Evolutionary conservation across 2,329 filamentous ascomycete species (phyloP).

Genomic region (Salinomyces thailandicus): DNA sequence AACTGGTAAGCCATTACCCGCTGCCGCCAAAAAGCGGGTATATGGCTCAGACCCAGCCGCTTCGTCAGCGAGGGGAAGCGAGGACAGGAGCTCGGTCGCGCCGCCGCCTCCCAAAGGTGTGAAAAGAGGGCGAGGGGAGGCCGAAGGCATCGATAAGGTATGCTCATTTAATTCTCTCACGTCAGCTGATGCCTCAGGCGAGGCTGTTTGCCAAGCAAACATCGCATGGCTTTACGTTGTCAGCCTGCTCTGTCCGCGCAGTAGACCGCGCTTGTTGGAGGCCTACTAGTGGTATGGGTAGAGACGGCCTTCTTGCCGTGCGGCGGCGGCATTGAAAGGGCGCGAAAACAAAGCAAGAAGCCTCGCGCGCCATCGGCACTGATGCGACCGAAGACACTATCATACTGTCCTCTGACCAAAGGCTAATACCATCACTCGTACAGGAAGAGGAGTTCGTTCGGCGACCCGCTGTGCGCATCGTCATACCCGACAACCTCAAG

Average conservation of each 20-base stretch:
- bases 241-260: not conserved
- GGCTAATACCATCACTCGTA: too few species aligned
- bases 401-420: not conserved
- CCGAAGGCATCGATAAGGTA: slow-evolving; percentile 67
- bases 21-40: slow-evolving; percentile 44
- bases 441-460: slow-evolving; percentile 83
- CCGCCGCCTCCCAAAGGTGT: slow-evolving; percentile 52
- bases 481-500: slow-evolving; percentile 82
- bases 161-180: slow-evolving; percentile 15
- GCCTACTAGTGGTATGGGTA: too few species aligned
- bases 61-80: slow-evolving; percentile 60
- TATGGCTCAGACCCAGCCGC: slow-evolving; percentile 43
- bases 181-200: not conserved
- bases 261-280: not conserved
- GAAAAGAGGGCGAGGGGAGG: slow-evolving; percentile 61
- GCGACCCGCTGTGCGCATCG: slow-evolving; percentile 74
- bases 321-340: too few species aligned
- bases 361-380: too few species aligned
- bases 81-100: slow-evolving; percentile 59
- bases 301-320: too few species aligned
- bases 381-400: too few species aligned
- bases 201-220: too few species aligned
- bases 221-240: not conserved
- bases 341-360: too few species aligned
- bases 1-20: slow-evolving; percentile 29